Evolutionary conservation across 2,329 filamentous ascomycete species (phyloP), one percentile per base, ranked within the genome.

Genomic region (Aurifilum marmelostoma): DNA sequence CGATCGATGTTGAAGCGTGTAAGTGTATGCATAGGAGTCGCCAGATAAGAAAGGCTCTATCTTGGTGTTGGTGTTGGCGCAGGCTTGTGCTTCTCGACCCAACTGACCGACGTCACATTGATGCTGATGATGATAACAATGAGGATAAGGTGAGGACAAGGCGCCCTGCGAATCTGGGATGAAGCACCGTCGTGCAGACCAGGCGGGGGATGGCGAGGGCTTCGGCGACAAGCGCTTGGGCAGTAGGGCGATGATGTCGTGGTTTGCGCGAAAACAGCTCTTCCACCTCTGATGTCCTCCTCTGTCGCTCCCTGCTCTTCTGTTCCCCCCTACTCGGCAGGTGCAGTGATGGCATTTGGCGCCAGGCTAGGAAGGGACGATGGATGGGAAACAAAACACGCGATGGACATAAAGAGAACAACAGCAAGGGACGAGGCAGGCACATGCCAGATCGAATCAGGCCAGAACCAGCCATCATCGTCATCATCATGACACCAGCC

Each of bases 371-470:
- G 41, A 32, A 50, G 61, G 41, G 41, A 50, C 21, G 24, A 21
- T 1, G 39, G 27, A 39, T 37, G 11, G 14, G 16, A 14, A 43
- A 47, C 8, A 24, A 29, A 24, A 29, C n/a, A 62, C n/a, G n/a
- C 37, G 59, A 37, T 9, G 14, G 52, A 47, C 43, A 47, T 6
- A n/a, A 47, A 47, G 18, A 32, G 54, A n/a, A 29, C n/a, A 18
- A 7, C 3, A 58, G 54, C 9, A 34, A 41, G 18, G n/a, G 41
- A 21, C 61, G 8, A 50, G 21, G 61, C 39, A 9, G 50, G 61
- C 61, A 63, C 61, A 63, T 39, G 61, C 61, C 61, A 62, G 60
- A 47, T 5, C 12, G 11, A 39, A 54, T 27, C 50, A 16, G n/a
- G 12, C 50, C 50, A 24, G 11, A 29, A 62, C 60, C 37, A 47